Conservation (phyloP, 352 stramenopile species). For the Pythium brachiatum region DNA sequence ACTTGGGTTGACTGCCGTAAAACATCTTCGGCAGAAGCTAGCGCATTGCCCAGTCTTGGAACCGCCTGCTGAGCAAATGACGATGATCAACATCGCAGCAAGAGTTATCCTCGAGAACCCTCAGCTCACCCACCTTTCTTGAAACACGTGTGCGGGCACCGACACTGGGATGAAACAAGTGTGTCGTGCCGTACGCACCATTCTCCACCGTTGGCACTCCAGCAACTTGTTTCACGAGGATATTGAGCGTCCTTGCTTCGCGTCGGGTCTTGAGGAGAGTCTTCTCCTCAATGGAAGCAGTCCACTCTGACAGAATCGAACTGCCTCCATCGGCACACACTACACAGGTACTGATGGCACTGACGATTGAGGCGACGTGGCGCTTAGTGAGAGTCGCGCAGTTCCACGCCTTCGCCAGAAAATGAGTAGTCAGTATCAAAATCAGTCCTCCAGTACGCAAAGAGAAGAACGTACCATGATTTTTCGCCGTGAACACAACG, state of each 20-base stretch:
- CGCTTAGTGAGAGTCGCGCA: conserved; percentile 45
- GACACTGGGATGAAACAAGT: conserved; percentile 8
- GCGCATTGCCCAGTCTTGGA: not conserved
- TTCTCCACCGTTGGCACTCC: not conserved
- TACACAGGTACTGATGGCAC: conserved; percentile 37
- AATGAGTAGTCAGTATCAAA: too few relatives aligned
- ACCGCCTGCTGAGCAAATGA: not conserved
- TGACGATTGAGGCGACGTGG: conserved; percentile 46
- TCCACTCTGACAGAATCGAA: conserved; percentile 9
- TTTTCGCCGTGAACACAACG: conserved; percentile 71
- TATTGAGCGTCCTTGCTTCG: conserved; percentile 11
- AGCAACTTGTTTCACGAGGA: conserved; percentile 8
- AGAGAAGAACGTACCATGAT: conserved; percentile 47
- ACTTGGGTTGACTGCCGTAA: not conserved
- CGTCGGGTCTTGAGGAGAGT: conserved; percentile 12
- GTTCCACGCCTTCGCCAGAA: conserved; percentile 42
- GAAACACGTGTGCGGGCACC: not conserved
- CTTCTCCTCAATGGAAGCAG: not conserved
- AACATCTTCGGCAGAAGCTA: conserved; percentile 4
- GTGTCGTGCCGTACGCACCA: not conserved
- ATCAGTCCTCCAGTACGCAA: too few relatives aligned
- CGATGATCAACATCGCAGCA: not conserved
- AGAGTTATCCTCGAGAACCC: too few relatives aligned
- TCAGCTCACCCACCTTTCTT: conserved; percentile 9
- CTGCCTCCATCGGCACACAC: conserved; percentile 19